These are phyloP conservation scores for Triangularia verruculosa DNA, from an alignment of 2,329 filamentous ascomycete species.

Conservation along the genomic window DNA sequence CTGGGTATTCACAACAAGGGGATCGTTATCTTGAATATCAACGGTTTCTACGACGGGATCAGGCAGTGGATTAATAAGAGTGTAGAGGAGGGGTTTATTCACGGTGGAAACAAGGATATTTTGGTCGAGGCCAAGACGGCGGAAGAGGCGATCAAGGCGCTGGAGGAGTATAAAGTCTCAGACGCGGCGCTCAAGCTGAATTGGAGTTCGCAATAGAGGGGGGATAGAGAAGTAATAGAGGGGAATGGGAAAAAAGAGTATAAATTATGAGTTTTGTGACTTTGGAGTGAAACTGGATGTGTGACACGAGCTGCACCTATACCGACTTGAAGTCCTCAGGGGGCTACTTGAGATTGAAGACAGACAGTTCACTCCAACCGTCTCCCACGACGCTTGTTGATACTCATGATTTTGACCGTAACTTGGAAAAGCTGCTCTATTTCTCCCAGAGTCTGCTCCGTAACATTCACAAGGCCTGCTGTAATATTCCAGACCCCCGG, in stretches of 20 bases:
- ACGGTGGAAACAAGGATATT: constrained; percentile 67
- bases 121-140: constrained; percentile 71
- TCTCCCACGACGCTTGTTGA: no score
- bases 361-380: no score
- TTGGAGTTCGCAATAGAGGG: constrained; percentile 65
- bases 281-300: no score
- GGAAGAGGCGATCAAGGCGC: constrained; percentile 66
- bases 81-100: constrained; percentile 75
- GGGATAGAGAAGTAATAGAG: neutral
- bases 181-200: constrained; percentile 74
- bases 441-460: neutral
- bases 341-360: no score
- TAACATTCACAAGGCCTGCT: neutral
- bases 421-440: neutral
- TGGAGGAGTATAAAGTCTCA: constrained; percentile 73
- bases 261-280: neutral
- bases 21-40: constrained; percentile 80
- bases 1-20: constrained; percentile 82
- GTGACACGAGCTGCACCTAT: no score
- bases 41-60: constrained; percentile 89
- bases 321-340: no score
- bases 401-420: no score
- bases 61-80: constrained; percentile 76
- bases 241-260: neutral
- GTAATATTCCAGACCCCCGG: neutral